These are phyloP conservation scores for Phytophthora hibernalis DNA, from an alignment of 352 stramenopile genomes.

Conservation along the genomic window DNA sequence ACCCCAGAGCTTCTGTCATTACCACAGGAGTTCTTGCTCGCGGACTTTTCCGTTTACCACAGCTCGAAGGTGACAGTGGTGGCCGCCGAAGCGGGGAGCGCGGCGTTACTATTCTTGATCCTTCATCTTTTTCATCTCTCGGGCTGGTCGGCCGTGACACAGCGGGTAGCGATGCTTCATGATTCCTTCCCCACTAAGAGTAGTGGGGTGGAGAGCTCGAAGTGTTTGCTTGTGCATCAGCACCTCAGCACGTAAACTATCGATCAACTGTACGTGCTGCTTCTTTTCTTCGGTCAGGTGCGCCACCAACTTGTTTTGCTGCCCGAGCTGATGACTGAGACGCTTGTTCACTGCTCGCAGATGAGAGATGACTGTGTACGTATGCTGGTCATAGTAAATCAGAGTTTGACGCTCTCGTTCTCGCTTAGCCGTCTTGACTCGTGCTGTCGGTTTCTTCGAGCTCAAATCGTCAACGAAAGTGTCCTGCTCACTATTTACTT, in stretches of 20 bases:
- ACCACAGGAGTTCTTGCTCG: constrained; percentile 3
- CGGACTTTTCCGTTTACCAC: constrained; percentile 15
- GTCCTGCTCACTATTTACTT: background rate
- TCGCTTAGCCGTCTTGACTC: constrained; percentile 11
- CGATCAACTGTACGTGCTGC: constrained; percentile 46
- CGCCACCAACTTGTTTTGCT: constrained; percentile 56
- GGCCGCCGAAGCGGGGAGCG: constrained; percentile 10
- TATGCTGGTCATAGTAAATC: constrained; percentile 63
- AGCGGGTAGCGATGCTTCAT: constrained; percentile 15
- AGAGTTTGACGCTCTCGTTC: constrained; percentile 26
- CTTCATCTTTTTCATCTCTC: constrained; percentile 23
- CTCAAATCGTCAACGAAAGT: background rate
- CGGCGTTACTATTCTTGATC: background rate
- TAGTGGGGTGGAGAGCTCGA: constrained; percentile 29
- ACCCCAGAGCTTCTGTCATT: constrained; percentile 6
- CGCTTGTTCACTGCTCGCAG: constrained; percentile 60
- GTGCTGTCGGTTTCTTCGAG: background rate
- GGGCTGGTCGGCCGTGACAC: constrained; percentile 18
- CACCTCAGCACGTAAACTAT: constrained; percentile 52
- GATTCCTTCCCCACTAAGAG: background rate
- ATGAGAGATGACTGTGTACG: constrained; percentile 58
- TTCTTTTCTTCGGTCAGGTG: constrained; percentile 62
- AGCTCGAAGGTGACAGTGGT: constrained; percentile 13
- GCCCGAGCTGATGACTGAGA: constrained; percentile 51
- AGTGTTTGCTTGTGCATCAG: constrained; percentile 61